Evolutionary conservation across 2,329 filamentous ascomycete species (phyloP).

Genomic region (Coniella lustricola): DNA sequence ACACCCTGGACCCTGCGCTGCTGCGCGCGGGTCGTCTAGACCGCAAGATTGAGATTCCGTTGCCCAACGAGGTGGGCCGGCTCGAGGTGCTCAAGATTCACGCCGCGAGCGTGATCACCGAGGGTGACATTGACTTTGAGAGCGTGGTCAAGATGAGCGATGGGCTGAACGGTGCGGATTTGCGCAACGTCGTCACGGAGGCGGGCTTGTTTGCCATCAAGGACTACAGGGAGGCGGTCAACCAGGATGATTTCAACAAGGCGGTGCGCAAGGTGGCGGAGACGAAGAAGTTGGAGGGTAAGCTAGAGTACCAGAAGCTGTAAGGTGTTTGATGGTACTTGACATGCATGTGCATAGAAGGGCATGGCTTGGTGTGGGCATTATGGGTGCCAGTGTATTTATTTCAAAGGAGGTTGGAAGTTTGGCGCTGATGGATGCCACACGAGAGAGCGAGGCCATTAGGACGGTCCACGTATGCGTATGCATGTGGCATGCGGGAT

Average conservation of each 20-base stretch:
- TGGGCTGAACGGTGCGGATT: slow-evolving; percentile 91
- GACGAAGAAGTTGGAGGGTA: slow-evolving; percentile 96
- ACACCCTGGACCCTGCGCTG: slow-evolving; percentile 89
- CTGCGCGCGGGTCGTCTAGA: slow-evolving; percentile 89
- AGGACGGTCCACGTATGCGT: too few relatives aligned
- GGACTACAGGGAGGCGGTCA: slow-evolving; percentile 91
- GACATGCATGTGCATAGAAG: background rate
- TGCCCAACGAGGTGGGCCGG: slow-evolving; percentile 93
- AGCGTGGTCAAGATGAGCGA: slow-evolving; percentile 99
- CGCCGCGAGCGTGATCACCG: slow-evolving; percentile 73
- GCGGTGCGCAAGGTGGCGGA: slow-evolving; percentile 96
- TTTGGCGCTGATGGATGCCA: too few relatives aligned
- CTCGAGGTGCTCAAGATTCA: slow-evolving; percentile 99
- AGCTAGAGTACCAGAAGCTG: slow-evolving; percentile 48
- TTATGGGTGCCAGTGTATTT: too few relatives aligned
- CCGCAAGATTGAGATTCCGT: slow-evolving; percentile 93
- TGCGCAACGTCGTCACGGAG: slow-evolving; percentile 96
- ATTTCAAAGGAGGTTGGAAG: too few relatives aligned
- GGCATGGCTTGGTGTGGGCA: background rate
- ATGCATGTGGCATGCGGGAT: too few relatives aligned
- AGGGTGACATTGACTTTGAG: slow-evolving; percentile 97
- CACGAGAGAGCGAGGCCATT: too few relatives aligned
- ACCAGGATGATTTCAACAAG: slow-evolving; percentile 99
- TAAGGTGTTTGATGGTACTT: background rate
- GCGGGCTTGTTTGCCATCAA: slow-evolving; percentile 97